Evolutionary conservation across 2,329 filamentous ascomycete genomes (phyloP).

Genomic region (Colletotrichum graminicola): DNA sequence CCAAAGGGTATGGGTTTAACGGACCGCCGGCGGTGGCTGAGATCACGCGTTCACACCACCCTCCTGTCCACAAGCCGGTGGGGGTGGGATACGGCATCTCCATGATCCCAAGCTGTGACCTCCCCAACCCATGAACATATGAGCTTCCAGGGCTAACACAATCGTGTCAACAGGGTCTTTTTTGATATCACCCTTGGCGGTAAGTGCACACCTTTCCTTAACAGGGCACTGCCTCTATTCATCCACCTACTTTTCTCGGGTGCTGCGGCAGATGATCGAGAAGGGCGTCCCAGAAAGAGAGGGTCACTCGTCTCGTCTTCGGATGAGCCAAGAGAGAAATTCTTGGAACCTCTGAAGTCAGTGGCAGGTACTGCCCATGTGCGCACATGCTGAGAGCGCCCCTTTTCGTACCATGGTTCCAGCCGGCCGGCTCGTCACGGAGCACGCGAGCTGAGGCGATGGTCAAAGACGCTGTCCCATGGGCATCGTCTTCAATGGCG

Average conservation of each 20-base stretch:
- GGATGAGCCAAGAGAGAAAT: background rate
- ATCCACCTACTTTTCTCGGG: background rate
- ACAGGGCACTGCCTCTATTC: slow-evolving; percentile 48
- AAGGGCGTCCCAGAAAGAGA: background rate
- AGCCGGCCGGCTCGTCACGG: background rate
- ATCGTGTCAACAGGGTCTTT: slow-evolving; percentile 66
- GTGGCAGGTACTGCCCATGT: slow-evolving; percentile 10
- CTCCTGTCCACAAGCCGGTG: background rate
- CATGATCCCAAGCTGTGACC: background rate
- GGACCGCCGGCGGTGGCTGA: slow-evolving; percentile 21
- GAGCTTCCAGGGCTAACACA: slow-evolving; percentile 28
- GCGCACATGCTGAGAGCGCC: slow-evolving; percentile 15
- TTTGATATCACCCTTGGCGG: slow-evolving; percentile 85
- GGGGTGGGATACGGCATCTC: background rate
- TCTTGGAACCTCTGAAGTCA: slow-evolving; percentile 15
- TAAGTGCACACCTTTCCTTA: slow-evolving; percentile 49
- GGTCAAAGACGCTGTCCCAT: background rate
- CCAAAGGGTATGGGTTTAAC: background rate
- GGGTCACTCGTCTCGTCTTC: background rate
- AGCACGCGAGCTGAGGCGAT: background rate
- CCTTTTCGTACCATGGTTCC: background rate
- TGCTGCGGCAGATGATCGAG: slow-evolving; percentile 2
- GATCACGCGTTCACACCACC: slow-evolving; percentile 25
- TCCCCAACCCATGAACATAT: background rate
- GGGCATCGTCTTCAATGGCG: background rate